Conservation (phyloP, 352 stramenopile species). For the Phytopythium vexans region DNA sequence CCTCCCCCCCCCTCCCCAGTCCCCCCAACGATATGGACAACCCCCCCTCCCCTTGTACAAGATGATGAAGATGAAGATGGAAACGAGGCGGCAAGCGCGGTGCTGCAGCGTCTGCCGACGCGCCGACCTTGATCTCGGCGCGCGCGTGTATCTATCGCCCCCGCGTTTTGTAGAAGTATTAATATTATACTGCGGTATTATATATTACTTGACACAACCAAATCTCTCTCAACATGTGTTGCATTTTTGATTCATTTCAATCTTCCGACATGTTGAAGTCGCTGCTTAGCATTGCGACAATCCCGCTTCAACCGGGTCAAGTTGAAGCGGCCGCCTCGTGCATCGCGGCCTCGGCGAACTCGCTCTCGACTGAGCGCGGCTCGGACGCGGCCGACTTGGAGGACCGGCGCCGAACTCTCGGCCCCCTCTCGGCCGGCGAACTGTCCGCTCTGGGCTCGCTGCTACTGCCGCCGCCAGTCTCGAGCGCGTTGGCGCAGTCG, state of each 20-base stretch:
- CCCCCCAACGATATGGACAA: neutral
- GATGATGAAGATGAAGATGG: constrained; percentile 25
- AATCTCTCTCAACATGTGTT: too few relatives aligned
- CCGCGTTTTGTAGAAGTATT: constrained; percentile 48
- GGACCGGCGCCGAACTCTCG: too few relatives aligned
- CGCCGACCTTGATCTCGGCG: neutral
- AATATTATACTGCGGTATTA: constrained; percentile 32
- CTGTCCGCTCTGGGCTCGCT: too few relatives aligned
- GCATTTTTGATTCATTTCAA: neutral
- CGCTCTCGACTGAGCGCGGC: constrained; percentile 3
- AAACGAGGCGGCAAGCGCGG: neutral
- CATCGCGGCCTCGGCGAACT: constrained; percentile 8
- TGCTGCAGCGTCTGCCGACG: neutral
- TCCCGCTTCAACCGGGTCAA: neutral
- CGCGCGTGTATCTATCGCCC: constrained; percentile 25
- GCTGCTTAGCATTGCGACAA: neutral
- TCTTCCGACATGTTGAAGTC: neutral
- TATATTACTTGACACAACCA: constrained; percentile 20
- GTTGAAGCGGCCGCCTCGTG: neutral
- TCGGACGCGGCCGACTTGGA: neutral
- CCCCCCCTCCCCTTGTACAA: constrained; percentile 21
- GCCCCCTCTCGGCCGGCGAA: too few relatives aligned
- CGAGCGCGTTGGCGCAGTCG: constrained; percentile 50
- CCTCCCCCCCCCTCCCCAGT: neutral
- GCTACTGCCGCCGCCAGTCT: constrained; percentile 10